Evolutionary conservation across 805 yeast species (phyloP).

Genomic region (Metschnikowia drakensbergensis): DNA sequence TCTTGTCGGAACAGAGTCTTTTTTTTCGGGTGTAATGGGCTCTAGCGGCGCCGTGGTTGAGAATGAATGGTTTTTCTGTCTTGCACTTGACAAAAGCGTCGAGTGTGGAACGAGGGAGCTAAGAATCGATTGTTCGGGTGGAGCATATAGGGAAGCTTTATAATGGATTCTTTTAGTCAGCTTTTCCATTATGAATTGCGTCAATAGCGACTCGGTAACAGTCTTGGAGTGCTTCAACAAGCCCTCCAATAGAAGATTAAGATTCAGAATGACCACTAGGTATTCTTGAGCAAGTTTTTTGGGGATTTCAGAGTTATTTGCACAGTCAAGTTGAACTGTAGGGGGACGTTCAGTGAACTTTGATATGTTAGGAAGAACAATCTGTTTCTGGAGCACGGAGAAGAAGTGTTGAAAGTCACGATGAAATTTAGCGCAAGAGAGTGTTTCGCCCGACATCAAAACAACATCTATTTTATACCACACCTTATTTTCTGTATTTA

Average conservation of each 20-base stretch:
- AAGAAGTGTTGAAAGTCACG: constrained; percentile 38
- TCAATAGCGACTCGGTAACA: neutral
- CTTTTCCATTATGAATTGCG: constrained; percentile 1
- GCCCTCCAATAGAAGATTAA: constrained; percentile 1
- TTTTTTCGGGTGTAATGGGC: neutral
- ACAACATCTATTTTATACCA: constrained; percentile 35
- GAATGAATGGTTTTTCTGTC: constrained; percentile 4
- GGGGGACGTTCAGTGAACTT: neutral
- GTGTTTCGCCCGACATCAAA: constrained; percentile 17
- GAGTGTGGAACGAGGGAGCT: neutral
- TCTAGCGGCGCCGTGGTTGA: constrained; percentile 9
- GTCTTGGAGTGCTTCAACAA: constrained; percentile 1
- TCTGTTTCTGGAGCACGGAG: constrained; percentile 3
- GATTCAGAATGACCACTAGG: neutral
- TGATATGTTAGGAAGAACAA: neutral
- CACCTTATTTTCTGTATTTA: constrained; percentile 20
- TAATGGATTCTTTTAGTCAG: neutral
- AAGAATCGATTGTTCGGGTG: neutral
- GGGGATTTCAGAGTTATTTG: neutral
- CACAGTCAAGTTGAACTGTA: neutral
- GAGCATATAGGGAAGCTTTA: neutral
- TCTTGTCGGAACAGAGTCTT: neutral
- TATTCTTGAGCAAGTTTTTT: neutral
- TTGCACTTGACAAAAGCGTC: neutral
- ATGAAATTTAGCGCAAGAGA: constrained; percentile 30